A percentile compares a stretch with the other conserved stretches of the same genome.
These are phyloP conservation scores for Suillus alpinus DNA, from an alignment of 768 basidiomycete genomes.

Conservation along the genomic window DNA sequence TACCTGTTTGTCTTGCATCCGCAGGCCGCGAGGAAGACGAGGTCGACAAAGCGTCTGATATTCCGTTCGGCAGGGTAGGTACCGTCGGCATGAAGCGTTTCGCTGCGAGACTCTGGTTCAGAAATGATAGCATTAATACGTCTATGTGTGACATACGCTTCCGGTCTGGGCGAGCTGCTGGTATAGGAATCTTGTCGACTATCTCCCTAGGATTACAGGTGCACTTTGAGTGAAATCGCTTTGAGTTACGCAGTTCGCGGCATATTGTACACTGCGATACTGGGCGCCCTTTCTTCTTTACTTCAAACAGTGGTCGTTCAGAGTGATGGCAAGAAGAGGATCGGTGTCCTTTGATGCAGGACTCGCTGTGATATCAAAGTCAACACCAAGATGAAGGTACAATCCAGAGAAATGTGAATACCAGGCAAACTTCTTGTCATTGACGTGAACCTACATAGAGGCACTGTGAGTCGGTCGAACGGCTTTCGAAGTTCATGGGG, in stretches of 20 bases:
- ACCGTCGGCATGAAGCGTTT: slow-evolving; percentile 67
- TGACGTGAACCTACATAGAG: slow-evolving; percentile 58
- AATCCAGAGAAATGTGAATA: slow-evolving; percentile 25
- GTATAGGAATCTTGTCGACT: slow-evolving; percentile 30
- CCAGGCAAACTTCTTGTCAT: slow-evolving; percentile 76
- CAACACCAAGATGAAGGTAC: slow-evolving; percentile 10
- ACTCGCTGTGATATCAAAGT: slow-evolving; percentile 52
- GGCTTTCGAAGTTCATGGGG: not conserved
- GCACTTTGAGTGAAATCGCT: slow-evolving; percentile 80
- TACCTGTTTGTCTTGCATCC: slow-evolving; percentile 53
- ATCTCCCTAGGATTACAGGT: slow-evolving; percentile 53
- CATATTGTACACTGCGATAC: slow-evolving; percentile 88
- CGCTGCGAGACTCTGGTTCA: slow-evolving; percentile 36
- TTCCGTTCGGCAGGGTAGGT: slow-evolving; percentile 72
- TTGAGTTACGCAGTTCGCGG: slow-evolving; percentile 76
- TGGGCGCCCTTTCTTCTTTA: slow-evolving; percentile 91
- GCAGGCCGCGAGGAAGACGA: slow-evolving; percentile 29
- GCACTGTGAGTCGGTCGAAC: not conserved
- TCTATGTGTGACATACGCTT: slow-evolving; percentile 25
- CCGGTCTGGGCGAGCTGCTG: slow-evolving; percentile 30
- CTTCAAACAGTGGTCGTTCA: slow-evolving; percentile 87
- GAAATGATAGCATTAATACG: slow-evolving; percentile 14
- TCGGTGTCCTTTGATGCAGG: slow-evolving; percentile 93
- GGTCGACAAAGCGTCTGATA: slow-evolving; percentile 49
- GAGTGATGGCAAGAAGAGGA: slow-evolving; percentile 86